phyloP scores from a whole-genome alignment of 2,329 filamentous ascomycete species.

The Trichophyton verrucosum region DNA sequence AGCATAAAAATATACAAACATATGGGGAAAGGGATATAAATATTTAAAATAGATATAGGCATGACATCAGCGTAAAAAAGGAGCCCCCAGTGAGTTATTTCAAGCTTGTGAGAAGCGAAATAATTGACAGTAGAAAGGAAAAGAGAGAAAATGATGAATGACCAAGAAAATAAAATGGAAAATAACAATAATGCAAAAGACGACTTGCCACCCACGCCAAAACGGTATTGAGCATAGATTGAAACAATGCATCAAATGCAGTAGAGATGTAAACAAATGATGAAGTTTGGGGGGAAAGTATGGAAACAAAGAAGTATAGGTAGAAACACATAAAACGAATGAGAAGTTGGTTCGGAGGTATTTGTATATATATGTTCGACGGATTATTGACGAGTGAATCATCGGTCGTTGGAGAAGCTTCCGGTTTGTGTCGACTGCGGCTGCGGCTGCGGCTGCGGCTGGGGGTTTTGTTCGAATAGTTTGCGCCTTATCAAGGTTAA shows the following conservation, averaged over 20 bases:
- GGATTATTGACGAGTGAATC: not conserved
- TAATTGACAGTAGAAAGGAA: not conserved
- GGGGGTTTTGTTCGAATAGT: slow-evolving; percentile 22
- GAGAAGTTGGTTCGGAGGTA: not conserved
- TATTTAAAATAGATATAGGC: not conserved
- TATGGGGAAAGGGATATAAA: not conserved
- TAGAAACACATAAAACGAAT: not conserved
- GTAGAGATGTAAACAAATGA: not conserved
- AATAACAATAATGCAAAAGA: not conserved
- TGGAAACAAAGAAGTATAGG: not conserved
- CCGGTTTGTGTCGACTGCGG: not conserved
- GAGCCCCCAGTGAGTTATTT: not conserved
- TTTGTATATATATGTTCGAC: not conserved
- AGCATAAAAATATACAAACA: not conserved
- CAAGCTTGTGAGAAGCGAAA: not conserved
- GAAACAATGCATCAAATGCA: slow-evolving; percentile 2
- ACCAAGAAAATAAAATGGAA: not conserved
- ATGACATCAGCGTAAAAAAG: not conserved
- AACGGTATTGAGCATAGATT: slow-evolving; percentile 3
- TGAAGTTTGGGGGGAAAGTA: not conserved
- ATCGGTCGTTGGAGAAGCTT: slow-evolving; percentile 7
- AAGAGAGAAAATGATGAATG: not conserved
- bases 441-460: not conserved
- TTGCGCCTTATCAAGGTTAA: slow-evolving; percentile 42
- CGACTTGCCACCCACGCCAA: slow-evolving; percentile 2